These are phyloP conservation scores for Allium fistulosum DNA, from an alignment of 106 monocot species.

Conservation along the genomic window DNA sequence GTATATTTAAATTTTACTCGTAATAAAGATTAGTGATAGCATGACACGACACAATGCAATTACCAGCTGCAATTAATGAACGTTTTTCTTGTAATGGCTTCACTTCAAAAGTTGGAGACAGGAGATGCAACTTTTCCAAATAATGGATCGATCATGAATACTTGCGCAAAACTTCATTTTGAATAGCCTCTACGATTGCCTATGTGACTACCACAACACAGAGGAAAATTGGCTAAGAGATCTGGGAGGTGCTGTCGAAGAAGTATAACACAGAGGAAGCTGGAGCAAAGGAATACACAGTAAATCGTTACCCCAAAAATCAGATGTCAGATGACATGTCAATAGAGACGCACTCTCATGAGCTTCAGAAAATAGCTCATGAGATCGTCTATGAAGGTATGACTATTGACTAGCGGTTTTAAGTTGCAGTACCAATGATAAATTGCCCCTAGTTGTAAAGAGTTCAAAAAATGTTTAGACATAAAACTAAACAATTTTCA, in stretches of 20 bases:
- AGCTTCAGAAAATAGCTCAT: background rate
- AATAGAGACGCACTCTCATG: background rate
- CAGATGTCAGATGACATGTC: background rate
- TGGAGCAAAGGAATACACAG: background rate
- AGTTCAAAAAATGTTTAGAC: background rate
- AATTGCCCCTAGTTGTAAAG: background rate
- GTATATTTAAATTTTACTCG: no score
- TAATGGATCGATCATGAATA: no score
- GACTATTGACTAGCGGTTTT: background rate
- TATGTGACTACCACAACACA: no score
- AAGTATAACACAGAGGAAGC: background rate
- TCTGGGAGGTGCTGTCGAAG: background rate
- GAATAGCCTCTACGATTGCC: no score
- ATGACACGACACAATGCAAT: no score
- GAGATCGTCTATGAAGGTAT: background rate
- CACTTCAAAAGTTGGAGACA: no score
- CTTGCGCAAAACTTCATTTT: no score
- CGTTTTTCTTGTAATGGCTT: no score
- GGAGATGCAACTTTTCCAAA: no score
- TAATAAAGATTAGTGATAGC: no score
- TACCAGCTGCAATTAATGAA: no score
- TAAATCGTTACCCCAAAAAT: background rate
- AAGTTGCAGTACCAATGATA: background rate
- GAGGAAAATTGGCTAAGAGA: no score
- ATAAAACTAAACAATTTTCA: background rate